A percentile compares a stretch with the other conserved stretches of the same genome.
phyloP scores from a whole-genome alignment of 2,329 filamentous ascomycete species.

The Thelonectria olida region DNA sequence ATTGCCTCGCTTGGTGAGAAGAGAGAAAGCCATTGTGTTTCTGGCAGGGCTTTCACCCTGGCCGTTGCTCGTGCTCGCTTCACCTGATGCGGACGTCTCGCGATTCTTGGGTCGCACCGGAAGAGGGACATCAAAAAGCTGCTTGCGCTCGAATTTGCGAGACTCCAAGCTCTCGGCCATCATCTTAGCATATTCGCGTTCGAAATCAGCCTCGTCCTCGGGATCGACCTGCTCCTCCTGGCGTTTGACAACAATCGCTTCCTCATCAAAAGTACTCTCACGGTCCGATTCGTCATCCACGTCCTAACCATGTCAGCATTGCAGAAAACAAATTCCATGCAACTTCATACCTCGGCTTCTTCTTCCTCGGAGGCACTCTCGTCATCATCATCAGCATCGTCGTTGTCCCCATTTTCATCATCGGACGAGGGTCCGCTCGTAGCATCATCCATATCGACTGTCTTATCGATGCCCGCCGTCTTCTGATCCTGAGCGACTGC shows the following conservation, averaged over 20 bases:
- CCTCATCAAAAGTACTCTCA: constrained; percentile 79
- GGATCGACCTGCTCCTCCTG: constrained; percentile 91
- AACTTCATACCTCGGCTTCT: constrained; percentile 60
- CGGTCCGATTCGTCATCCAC: constrained; percentile 58
- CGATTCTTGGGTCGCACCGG: constrained; percentile 81
- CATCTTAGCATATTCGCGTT: constrained; percentile 96
- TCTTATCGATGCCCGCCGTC: constrained; percentile 75
- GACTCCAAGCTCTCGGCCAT: constrained; percentile 98
- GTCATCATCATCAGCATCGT: constrained; percentile 70
- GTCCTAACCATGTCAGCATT: constrained; percentile 49
- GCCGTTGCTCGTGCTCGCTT: constrained; percentile 37
- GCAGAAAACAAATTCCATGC: not conserved
- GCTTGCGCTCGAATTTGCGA: constrained; percentile 93
- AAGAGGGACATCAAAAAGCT: constrained; percentile 95
- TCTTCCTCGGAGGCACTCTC: constrained; percentile 69
- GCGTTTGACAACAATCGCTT: constrained; percentile 90
- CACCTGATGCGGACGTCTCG: constrained; percentile 56
- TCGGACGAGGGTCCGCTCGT: constrained; percentile 78
- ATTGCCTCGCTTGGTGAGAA: constrained; percentile 95
- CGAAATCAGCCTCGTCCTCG: constrained; percentile 95
- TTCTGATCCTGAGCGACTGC: constrained; percentile 93
- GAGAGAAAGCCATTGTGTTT: constrained; percentile 91
- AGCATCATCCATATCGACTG: constrained; percentile 75
- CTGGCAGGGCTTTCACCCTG: constrained; percentile 32
- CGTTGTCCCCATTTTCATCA: constrained; percentile 75